Conservation (phyloP, 129 eudicot species). For the Helichrysum umbraculigerum region DNA sequence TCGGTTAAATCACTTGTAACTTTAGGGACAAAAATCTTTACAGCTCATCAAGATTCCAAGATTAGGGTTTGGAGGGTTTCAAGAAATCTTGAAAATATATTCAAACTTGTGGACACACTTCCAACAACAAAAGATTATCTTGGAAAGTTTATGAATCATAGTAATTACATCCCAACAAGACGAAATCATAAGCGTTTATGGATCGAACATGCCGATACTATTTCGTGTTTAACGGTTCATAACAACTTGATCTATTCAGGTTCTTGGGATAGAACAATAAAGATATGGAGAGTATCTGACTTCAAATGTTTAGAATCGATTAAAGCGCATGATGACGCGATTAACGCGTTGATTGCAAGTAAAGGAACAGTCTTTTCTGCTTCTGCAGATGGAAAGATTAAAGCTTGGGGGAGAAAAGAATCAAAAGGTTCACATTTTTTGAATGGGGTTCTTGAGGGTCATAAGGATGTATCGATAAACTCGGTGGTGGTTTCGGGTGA, state of each 20-base stretch:
- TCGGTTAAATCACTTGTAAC: slow-evolving; percentile 73
- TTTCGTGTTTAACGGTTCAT: slow-evolving; percentile 69
- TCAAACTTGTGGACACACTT: slow-evolving; percentile 63
- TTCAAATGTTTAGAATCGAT: slow-evolving; percentile 82
- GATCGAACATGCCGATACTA: slow-evolving; percentile 80
- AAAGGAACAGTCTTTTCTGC: slow-evolving; percentile 56
- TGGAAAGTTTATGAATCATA: slow-evolving; percentile 70
- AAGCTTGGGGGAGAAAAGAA: slow-evolving; percentile 62
- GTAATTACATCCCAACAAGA: slow-evolving; percentile 66
- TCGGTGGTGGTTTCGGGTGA: slow-evolving; percentile 54
- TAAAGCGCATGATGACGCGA: slow-evolving; percentile 87
- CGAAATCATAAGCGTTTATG: slow-evolving; percentile 65
- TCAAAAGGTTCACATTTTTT: slow-evolving; percentile 37
- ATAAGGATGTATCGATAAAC: slow-evolving; percentile 71
- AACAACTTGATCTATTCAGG: slow-evolving; percentile 71
- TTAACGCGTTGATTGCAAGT: slow-evolving; percentile 50
- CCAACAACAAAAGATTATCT: slow-evolving; percentile 77
- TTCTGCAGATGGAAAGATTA: slow-evolving; percentile 79
- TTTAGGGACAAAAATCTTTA: slow-evolving; percentile 58
- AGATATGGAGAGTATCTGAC: slow-evolving; percentile 74
- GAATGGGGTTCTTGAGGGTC: slow-evolving; percentile 63
- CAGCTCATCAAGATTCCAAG: slow-evolving; percentile 86
- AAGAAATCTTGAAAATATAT: slow-evolving; percentile 61
- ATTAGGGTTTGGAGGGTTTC: slow-evolving; percentile 87
- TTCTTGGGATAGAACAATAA: slow-evolving; percentile 89